A percentile compares a stretch with the other conserved stretches of the same genome.
phyloP scores from a whole-genome alignment of 2,329 filamentous ascomycete genomes.

The Xylaria polymorpha region DNA sequence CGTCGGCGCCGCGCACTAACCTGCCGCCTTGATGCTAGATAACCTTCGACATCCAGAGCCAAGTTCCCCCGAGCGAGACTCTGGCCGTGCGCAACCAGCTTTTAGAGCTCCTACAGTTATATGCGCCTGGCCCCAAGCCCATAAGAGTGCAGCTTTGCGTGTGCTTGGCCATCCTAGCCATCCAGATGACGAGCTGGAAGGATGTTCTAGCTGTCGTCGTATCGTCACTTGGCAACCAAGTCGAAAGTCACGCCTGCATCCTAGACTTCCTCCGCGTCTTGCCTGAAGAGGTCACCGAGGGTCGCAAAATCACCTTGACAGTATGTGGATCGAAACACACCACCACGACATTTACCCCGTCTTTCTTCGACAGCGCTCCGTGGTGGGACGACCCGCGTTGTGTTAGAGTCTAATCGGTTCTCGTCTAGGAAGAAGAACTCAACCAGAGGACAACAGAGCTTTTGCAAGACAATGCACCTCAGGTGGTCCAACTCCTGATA shows the following conservation, averaged over 20 bases:
- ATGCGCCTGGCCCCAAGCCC: constrained; percentile 82
- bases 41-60: constrained; percentile 88
- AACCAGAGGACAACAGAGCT: constrained; percentile 86
- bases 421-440: constrained; percentile 92
- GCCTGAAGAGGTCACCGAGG: constrained; percentile 98
- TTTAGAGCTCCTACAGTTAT: constrained; percentile 82
- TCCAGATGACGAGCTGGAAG: constrained; percentile 96
- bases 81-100: constrained; percentile 85
- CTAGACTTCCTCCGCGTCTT: constrained; percentile 97
- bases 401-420: constrained; percentile 59
- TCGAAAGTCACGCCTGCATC: constrained; percentile 84
- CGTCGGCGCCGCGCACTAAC: constrained; percentile 35
- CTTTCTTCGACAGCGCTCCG: constrained; percentile 44
- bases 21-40: constrained; percentile 69
- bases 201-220: constrained; percentile 88
- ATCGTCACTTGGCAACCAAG: constrained; percentile 78
- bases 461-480: constrained; percentile 87
- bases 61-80: constrained; percentile 81
- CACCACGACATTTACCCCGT: constrained; percentile 55
- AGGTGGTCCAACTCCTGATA: constrained; percentile 87
- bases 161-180: constrained; percentile 91
- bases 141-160: constrained; percentile 94
- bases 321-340: constrained; percentile 80
- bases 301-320: constrained; percentile 98
- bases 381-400: constrained; percentile 49